Conservation (phyloP, 306 rosid genomes). For the Oemleria cerasiformis region DNA sequence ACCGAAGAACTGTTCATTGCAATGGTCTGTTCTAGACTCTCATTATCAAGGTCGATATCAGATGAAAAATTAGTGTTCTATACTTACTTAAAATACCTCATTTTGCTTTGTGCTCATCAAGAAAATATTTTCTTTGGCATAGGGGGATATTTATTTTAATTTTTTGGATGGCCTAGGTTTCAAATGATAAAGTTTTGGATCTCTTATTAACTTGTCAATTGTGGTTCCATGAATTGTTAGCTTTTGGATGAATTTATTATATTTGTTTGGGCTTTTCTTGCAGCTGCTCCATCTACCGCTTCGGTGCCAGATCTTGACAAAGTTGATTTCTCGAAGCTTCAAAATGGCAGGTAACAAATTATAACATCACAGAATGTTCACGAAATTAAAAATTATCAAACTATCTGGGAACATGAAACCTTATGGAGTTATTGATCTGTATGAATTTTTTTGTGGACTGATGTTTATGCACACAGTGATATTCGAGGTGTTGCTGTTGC, state of each 20-base stretch:
- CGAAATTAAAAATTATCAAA: background rate
- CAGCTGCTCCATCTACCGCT: conserved; percentile 70
- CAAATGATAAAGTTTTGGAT: background rate
- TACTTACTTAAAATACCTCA: conserved; percentile 26
- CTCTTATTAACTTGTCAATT: conserved; percentile 6
- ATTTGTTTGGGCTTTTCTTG: conserved; percentile 31
- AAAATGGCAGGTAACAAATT: conserved; percentile 77
- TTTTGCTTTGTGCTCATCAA: conserved; percentile 1
- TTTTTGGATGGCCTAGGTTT: conserved; percentile 10
- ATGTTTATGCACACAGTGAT: conserved; percentile 55
- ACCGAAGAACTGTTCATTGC: conserved; percentile 63
- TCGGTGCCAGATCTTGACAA: conserved; percentile 56
- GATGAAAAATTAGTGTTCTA: conserved; percentile 30
- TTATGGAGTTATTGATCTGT: background rate
- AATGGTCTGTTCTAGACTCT: conserved; percentile 98
- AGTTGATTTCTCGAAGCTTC: conserved; percentile 73
- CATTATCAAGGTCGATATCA: conserved; percentile 48
- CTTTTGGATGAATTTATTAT: conserved; percentile 8
- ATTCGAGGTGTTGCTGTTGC: conserved; percentile 91
- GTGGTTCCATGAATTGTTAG: background rate
- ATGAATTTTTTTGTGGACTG: conserved; percentile 3
- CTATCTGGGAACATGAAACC: background rate
- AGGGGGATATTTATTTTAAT: conserved; percentile 13
- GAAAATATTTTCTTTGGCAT: background rate
- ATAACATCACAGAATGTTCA: conserved; percentile 6